Conservation (phyloP, 257 asterid species). For the Mitragyna speciosa region DNA sequence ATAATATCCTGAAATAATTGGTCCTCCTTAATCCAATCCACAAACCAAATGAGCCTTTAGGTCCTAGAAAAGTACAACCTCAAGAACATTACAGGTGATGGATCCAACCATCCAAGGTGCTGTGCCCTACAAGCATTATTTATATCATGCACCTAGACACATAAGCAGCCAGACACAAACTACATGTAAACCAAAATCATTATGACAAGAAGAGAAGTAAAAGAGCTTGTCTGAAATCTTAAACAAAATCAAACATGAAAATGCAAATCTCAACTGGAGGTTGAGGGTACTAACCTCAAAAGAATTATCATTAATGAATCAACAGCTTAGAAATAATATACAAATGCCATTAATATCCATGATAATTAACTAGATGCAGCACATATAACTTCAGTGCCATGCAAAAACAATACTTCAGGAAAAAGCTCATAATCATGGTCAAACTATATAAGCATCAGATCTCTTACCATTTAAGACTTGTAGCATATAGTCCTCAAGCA, state of each 20-base stretch:
- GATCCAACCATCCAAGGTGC: not conserved
- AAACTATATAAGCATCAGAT: conserved; percentile 3
- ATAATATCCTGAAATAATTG: too few species aligned
- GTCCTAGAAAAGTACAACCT: too few species aligned
- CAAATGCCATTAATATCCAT: too few species aligned
- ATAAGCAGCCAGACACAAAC: not conserved
- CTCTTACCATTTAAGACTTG: conserved; percentile 45
- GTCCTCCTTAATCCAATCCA: too few species aligned
- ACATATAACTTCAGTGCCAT: too few species aligned
- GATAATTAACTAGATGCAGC: too few species aligned
- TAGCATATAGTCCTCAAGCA: conserved; percentile 66
- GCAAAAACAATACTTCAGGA: too few species aligned
- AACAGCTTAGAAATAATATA: too few species aligned
- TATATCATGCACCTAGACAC: not conserved
- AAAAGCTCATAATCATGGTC: not conserved
- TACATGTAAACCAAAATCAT: not conserved
- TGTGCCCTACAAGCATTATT: not conserved
- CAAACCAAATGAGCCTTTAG: not conserved
- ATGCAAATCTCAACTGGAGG: too few species aligned
- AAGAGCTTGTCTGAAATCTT: not conserved
- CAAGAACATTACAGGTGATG: not conserved
- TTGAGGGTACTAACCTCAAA: too few species aligned
- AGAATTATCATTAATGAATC: too few species aligned
- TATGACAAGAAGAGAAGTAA: not conserved
- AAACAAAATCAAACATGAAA: not conserved